Evolutionary conservation across 208 protist species (phyloP), one percentile per base, ranked within the genome.

Genomic region (Acanthamoeba divionensis): DNA sequence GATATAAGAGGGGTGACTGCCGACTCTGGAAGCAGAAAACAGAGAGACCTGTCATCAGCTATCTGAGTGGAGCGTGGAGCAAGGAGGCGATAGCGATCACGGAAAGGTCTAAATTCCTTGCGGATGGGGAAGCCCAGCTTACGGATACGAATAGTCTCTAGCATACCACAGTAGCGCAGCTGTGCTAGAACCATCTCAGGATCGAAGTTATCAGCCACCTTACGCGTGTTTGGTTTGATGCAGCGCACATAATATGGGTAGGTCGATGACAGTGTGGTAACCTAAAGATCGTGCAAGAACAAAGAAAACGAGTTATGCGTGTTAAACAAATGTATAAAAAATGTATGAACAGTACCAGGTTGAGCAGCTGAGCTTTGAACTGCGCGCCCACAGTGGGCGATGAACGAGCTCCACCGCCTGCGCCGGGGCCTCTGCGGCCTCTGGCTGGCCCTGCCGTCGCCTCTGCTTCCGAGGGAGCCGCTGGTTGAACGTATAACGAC

Each of bases 241-340:
- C 97, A 98, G 83, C 98, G 96, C 73, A 99, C 95, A 91, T 98
- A 98, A 90, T 98, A 97, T 21, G 97, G 97, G 15, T 95, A 95
- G 93, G 97, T 98, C 50, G 94, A 91, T 29, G 80, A 88, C 55
- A 88, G 80, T 12, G 80, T 88, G 41, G 80, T 62, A 21, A n/a
- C n/a, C n/a, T n/a, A 21, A 57, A 57, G 52, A 21, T 21, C 15
- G 15, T 57, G 52, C n/a, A n/a, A n/a, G n/a, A n/a, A n/a, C n/a
- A n/a, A n/a, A n/a, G n/a, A n/a, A n/a, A n/a, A n/a, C n/a, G n/a
- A n/a, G n/a, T n/a, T n/a, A n/a, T n/a, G n/a, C n/a, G n/a, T n/a
- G n/a, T n/a, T n/a, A n/a, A n/a, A n/a, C n/a, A n/a, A n/a, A n/a
- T n/a, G n/a, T n/a, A n/a, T n/a, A n/a, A n/a, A n/a, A n/a, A n/a